Base-by-base conservation (phyloP, 495 filamentous ascomycete genomes). In the Podospora pseudoanserina region DNA sequence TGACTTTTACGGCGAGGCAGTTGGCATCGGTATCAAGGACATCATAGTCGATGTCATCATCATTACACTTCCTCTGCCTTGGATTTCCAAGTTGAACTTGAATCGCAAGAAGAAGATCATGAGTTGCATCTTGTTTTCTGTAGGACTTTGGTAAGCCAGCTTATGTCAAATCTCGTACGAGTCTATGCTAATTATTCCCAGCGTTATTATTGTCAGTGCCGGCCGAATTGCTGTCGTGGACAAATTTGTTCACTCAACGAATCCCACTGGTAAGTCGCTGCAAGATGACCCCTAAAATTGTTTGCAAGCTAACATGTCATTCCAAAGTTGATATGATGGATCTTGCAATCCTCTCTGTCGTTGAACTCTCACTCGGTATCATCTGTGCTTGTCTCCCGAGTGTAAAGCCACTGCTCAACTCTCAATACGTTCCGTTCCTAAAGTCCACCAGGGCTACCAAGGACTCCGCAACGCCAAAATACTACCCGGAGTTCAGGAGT, bases 21-120 rank as follows among this genome's bases (percentile, higher is more conserved):
- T 60, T 18, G 58, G 58, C n/a, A 60, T 60, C 11, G 58, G 58
- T 20, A 60, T 60, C 28, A 60, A 60, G 15, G 58, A 60, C 26
- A 19, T 60, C 15, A 26, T 60, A 5, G 58, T 60, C 19, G 58
- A 60, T 27, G 58, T 60, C 2, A 27, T 60, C 1, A 60, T 60
- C 5, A 60, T 60, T 26, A 0, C 58, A 3, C 27, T 60, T 4
- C 58, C 58, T 26, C 19, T 60, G 58, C 58, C 58, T 20, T 60
- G 0, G 0, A 60, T 60, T 27, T 20, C 58, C 19, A 27, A 27
- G 13, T 60, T 60, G 58, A 60, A 27, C 26, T 15, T 60, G 58
- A 27, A 60, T 15, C 20, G 58, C n/a, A 60, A 60, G 58, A 60
- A 60, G 23, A 60, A 60, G 58, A 27, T 60, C 26, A 15, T 60